Conservation (phyloP, 768 basidiomycete species). For the Crassisporium funariophilum region DNA sequence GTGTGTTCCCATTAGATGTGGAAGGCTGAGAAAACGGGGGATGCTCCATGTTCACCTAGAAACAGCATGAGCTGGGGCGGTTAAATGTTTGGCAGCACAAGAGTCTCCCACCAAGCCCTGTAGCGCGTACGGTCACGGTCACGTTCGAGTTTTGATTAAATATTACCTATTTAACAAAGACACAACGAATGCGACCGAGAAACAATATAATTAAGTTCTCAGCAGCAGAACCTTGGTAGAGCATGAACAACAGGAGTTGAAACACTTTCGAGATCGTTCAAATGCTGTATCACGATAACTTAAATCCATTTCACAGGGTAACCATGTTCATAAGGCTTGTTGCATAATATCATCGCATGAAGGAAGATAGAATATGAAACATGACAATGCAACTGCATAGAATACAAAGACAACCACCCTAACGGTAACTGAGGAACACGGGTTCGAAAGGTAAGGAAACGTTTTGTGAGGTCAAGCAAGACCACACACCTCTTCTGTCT, state of each 20-base stretch:
- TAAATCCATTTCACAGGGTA: constrained; percentile 15
- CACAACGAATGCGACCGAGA: too few species aligned
- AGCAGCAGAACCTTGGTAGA: too few species aligned
- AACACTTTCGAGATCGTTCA: too few species aligned
- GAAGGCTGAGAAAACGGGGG: constrained; percentile 15
- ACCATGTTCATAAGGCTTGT: constrained; percentile 25
- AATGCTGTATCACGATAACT: too few species aligned
- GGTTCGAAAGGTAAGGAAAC: constrained; percentile 8
- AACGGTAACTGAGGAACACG: constrained; percentile 75
- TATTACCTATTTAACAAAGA: too few species aligned
- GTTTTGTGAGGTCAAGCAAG: constrained; percentile 5
- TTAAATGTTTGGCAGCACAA: too few species aligned
- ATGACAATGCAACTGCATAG: constrained; percentile 47
- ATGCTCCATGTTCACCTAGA: constrained; percentile 9
- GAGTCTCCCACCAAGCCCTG: too few species aligned
- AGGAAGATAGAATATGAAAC: constrained; percentile 36
- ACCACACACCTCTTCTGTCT: constrained; percentile 88
- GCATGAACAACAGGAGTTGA: too few species aligned
- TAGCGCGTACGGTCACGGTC: constrained; percentile 12
- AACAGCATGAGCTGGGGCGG: too few species aligned
- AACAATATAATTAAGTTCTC: too few species aligned
- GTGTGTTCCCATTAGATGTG: constrained; percentile 11
- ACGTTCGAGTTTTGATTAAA: constrained; percentile 5
- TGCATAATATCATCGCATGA: constrained; percentile 37
- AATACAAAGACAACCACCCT: constrained; percentile 39